A percentile compares a stretch with the other conserved stretches of the same genome.
Conservation (phyloP, 2,329 filamentous ascomycete species). For the Exophiala aquamarina region DNA sequence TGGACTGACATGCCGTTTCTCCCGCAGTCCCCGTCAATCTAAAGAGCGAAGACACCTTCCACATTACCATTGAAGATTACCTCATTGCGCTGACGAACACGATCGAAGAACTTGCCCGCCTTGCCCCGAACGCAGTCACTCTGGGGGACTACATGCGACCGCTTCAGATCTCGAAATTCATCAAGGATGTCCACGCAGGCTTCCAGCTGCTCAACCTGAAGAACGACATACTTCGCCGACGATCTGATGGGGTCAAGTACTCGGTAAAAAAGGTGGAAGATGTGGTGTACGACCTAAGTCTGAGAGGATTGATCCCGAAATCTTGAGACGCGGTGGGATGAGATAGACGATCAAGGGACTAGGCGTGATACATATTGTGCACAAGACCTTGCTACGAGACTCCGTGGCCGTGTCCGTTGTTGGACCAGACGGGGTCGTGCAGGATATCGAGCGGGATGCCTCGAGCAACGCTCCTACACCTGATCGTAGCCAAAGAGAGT, state of each 20-base stretch:
- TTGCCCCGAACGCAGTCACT: conserved; percentile 93
- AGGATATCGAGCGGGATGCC: no score
- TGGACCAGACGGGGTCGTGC: no score
- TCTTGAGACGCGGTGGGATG: not conserved
- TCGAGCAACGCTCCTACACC: no score
- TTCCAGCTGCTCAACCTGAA: conserved; percentile 98
- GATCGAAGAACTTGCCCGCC: conserved; percentile 77
- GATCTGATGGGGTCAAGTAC: conserved; percentile 94
- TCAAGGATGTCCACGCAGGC: conserved; percentile 92
- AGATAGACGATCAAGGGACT: no score
- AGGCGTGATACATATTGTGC: no score
- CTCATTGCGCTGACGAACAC: conserved; percentile 82
- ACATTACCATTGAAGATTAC: conserved; percentile 96
- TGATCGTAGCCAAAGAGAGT: no score
- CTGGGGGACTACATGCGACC: conserved; percentile 84
- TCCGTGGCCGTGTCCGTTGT: no score
- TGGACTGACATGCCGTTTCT: no score
- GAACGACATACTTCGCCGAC: conserved; percentile 85
- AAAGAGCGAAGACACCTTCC: conserved; percentile 79
- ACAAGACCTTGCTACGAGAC: no score
- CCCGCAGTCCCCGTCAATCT: conserved; percentile 92
- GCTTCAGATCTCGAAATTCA: conserved; percentile 82
- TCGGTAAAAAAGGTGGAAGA: conserved; percentile 97
- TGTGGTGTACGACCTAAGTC: conserved; percentile 90
- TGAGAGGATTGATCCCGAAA: conserved; percentile 75